These are phyloP conservation scores for Phialocephala subalpina DNA, from an alignment of 2,329 filamentous ascomycete genomes.

Conservation along the genomic window DNA sequence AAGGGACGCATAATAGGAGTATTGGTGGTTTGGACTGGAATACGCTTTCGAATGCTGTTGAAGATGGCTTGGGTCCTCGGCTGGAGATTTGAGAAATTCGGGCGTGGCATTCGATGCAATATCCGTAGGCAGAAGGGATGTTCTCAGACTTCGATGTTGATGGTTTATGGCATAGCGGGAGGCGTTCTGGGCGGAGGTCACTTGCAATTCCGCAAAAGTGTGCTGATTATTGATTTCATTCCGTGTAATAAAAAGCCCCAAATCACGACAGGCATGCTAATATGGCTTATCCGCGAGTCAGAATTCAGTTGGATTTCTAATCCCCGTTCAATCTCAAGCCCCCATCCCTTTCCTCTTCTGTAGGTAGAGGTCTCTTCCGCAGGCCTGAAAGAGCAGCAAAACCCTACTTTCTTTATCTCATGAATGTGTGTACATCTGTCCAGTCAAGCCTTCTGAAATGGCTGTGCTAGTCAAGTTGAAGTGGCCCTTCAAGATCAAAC, in stretches of 20 bases:
- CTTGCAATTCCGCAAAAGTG: background rate
- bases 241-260: background rate
- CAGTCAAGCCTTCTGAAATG: too few species aligned
- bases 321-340: too few species aligned
- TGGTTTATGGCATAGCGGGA: background rate
- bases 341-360: too few species aligned
- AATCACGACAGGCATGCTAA: background rate
- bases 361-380: too few species aligned
- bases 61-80: constrained; percentile 42
- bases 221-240: background rate
- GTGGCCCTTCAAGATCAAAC: too few species aligned
- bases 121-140: background rate
- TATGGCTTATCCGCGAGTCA: background rate
- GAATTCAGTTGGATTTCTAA: too few species aligned
- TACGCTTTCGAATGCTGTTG: constrained; percentile 37
- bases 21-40: constrained; percentile 43
- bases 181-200: background rate
- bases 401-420: too few species aligned
- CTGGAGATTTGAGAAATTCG: constrained; percentile 6
- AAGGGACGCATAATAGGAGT: constrained; percentile 42
- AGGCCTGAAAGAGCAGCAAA: too few species aligned
- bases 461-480: too few species aligned
- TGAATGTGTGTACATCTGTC: too few species aligned
- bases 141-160: background rate
- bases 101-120: constrained; percentile 10